Evolutionary conservation across 75 land plant genomes (phyloP).

Genomic region (Pinus taeda): DNA sequence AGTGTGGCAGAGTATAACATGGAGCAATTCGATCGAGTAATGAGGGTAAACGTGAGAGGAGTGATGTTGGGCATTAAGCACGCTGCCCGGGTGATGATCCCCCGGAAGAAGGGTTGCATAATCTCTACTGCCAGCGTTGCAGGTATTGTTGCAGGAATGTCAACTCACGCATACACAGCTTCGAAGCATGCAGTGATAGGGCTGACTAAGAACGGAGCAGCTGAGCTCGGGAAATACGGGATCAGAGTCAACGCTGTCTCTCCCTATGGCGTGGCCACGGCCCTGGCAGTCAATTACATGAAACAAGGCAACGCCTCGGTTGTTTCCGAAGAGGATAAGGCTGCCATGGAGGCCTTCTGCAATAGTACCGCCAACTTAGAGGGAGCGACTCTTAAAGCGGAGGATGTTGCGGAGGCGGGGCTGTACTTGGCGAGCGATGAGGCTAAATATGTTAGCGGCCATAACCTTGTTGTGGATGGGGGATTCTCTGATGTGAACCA

Average conservation of each 20-base stretch:
- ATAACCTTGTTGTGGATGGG: too few species aligned
- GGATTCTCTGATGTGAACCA: too few species aligned
- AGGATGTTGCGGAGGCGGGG: slow-evolving; percentile 9
- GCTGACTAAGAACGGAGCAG: slow-evolving; percentile 30
- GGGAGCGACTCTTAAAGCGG: not conserved
- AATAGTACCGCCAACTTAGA: not conserved
- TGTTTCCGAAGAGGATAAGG: slow-evolving; percentile 2
- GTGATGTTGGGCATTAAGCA: slow-evolving; percentile 38
- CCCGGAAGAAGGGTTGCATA: slow-evolving; percentile 13
- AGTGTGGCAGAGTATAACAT: slow-evolving; percentile 1
- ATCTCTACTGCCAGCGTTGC: slow-evolving; percentile 43
- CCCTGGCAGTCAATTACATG: slow-evolving; percentile 16
- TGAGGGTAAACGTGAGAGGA: slow-evolving; percentile 33
- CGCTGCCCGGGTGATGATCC: slow-evolving; percentile 53
- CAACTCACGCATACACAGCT: slow-evolving; percentile 28
- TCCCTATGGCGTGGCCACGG: slow-evolving; percentile 15
- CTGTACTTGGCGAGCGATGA: slow-evolving; percentile 12
- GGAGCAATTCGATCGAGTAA: slow-evolving; percentile 15
- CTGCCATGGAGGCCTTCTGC: not conserved
- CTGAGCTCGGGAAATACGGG: slow-evolving; percentile 45
- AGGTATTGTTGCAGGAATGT: slow-evolving; percentile 7
- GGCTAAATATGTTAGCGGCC: too few species aligned
- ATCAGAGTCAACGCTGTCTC: slow-evolving; percentile 60
- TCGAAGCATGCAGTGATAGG: slow-evolving; percentile 62
- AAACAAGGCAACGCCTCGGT: slow-evolving; percentile 40